phyloP scores from a whole-genome alignment of 164 flowering plant species.

The Vitis riparia region DNA sequence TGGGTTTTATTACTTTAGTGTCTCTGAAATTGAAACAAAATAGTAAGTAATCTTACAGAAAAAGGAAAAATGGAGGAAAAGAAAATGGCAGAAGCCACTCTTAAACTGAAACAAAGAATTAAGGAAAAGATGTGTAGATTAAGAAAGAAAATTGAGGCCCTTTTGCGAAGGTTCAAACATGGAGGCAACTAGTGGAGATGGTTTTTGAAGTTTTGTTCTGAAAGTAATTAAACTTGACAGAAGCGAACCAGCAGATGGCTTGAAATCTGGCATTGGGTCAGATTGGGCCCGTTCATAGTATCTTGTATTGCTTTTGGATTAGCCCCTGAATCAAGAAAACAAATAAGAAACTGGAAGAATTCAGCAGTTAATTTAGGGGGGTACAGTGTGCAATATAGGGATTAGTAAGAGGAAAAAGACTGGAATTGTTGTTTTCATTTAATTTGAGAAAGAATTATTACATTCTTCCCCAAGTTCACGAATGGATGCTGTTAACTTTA shows the following conservation, averaged over 20 bases:
- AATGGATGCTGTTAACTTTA: conserved; percentile 14
- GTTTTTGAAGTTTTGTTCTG: too few species aligned
- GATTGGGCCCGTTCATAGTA: conserved; percentile 17
- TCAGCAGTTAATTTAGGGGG: neutral
- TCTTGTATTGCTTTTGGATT: conserved; percentile 17
- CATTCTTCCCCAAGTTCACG: conserved; percentile 8
- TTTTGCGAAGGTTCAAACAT: too few species aligned
- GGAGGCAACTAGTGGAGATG: too few species aligned
- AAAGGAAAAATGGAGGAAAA: too few species aligned
- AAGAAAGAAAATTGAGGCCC: too few species aligned
- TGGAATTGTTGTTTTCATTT: neutral
- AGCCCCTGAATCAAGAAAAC: conserved; percentile 13
- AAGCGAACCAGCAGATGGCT: conserved; percentile 26
- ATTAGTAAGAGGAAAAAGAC: too few species aligned
- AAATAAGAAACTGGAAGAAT: neutral
- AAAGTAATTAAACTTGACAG: neutral
- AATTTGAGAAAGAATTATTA: neutral
- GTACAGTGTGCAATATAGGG: too few species aligned
- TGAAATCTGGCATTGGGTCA: conserved; percentile 19
- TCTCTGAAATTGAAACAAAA: conserved; percentile 7
- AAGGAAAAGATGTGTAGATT: too few species aligned
- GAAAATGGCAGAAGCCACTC: neutral
- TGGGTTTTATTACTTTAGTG: conserved; percentile 5
- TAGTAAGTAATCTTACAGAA: neutral
- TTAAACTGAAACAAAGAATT: too few species aligned